Evolutionary conservation across 495 filamentous ascomycete genomes (phyloP).

Genomic region (Hypoxylon fragiforme): DNA sequence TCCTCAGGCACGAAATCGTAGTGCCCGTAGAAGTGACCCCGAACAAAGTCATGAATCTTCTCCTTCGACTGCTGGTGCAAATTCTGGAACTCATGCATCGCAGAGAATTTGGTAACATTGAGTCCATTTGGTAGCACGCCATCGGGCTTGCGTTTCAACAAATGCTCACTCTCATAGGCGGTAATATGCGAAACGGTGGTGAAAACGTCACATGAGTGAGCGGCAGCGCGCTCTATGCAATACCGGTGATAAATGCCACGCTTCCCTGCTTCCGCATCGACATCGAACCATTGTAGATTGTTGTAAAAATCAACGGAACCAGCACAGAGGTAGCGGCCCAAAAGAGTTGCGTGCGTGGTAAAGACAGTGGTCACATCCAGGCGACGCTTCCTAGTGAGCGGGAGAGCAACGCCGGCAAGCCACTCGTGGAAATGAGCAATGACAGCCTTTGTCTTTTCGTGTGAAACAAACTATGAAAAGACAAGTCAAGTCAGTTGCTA

Average conservation of each 20-base stretch:
- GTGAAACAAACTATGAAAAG: slow-evolving; percentile 76
- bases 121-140: slow-evolving; percentile 95
- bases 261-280: slow-evolving; percentile 95
- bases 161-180: slow-evolving; percentile 94
- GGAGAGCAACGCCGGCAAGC: slow-evolving; percentile 94
- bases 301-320: slow-evolving; percentile 99
- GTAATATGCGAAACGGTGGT: slow-evolving; percentile 99
- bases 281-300: slow-evolving; percentile 95
- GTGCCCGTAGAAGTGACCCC: slow-evolving; percentile 97
- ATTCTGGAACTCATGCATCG: slow-evolving; percentile 99
- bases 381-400: slow-evolving; percentile 85
- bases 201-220: slow-evolving; percentile 93
- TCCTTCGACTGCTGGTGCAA: slow-evolving; percentile 93
- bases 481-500: slow-evolving; percentile 18
- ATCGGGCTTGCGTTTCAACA: slow-evolving; percentile 96
- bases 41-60: slow-evolving; percentile 97
- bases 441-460: slow-evolving; percentile 86
- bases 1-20: slow-evolving; percentile 96
- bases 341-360: slow-evolving; percentile 93
- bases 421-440: slow-evolving; percentile 99
- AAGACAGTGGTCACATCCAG: slow-evolving; percentile 99
- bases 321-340: slow-evolving; percentile 94
- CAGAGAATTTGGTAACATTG: slow-evolving; percentile 98
- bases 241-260: slow-evolving; percentile 98
- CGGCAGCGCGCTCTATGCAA: slow-evolving; percentile 92